A percentile compares a stretch with the other conserved stretches of the same genome.
phyloP scores from a whole-genome alignment of 202 grass and related monocot genomes.

The Carex arenaria region DNA sequence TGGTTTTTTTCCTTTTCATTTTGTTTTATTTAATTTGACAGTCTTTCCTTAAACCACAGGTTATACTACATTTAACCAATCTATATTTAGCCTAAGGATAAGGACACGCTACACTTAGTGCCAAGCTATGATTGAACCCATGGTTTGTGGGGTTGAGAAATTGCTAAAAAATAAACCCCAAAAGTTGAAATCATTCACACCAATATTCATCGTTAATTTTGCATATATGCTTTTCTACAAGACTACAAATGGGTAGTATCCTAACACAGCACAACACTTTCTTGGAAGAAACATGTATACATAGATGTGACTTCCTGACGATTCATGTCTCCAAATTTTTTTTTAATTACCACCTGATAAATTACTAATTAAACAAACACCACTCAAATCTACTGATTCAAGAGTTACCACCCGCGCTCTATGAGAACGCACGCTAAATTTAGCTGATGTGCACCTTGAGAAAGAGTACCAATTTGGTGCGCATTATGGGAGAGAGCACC shows the following conservation, averaged over 20 bases:
- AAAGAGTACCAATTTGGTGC: too few relatives aligned
- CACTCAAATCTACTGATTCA: too few relatives aligned
- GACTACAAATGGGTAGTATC: conserved; percentile 7
- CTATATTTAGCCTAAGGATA: background rate
- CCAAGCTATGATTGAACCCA: conserved; percentile 18
- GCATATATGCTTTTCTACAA: conserved; percentile 1
- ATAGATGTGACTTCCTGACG: background rate
- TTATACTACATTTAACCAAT: background rate
- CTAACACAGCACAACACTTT: conserved; percentile 2
- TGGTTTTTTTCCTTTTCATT: background rate
- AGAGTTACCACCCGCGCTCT: too few relatives aligned
- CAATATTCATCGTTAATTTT: background rate
- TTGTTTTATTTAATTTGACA: background rate
- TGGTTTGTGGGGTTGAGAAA: conserved; percentile 3
- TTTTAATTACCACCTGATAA: too few relatives aligned
- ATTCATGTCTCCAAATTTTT: background rate
- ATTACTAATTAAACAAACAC: too few relatives aligned
- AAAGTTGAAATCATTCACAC: conserved; percentile 9
- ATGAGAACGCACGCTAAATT: too few relatives aligned
- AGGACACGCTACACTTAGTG: background rate
- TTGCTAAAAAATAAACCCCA: background rate
- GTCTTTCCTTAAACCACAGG: background rate
- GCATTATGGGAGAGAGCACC: too few relatives aligned
- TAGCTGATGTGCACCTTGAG: too few relatives aligned
- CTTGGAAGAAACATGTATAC: background rate